These are phyloP conservation scores for Akebia trifoliata DNA, from an alignment of 164 flowering plant species.

Conservation along the genomic window DNA sequence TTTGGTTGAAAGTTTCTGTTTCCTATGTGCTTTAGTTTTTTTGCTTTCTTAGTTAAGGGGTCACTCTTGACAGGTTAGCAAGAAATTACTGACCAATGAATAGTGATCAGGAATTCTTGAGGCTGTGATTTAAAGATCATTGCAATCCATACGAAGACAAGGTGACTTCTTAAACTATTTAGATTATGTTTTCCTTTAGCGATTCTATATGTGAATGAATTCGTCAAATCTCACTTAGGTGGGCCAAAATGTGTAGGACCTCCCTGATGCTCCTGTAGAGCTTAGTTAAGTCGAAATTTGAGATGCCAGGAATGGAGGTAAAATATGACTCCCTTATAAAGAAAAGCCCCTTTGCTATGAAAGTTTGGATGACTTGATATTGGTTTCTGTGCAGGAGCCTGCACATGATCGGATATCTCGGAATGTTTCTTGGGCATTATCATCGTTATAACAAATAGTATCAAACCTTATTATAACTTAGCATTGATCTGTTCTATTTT, in stretches of 20 bases:
- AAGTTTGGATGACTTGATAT: background rate
- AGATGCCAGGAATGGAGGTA: constrained; percentile 56
- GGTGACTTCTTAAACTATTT: constrained; percentile 26
- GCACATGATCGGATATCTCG: constrained; percentile 71
- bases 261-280: constrained; percentile 85
- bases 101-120: constrained; percentile 71
- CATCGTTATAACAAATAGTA: constrained; percentile 28
- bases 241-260: constrained; percentile 43
- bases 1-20: no score
- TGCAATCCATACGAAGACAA: constrained; percentile 92
- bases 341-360: background rate
- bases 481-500: no score
- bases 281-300: constrained; percentile 72
- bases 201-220: background rate
- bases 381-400: constrained; percentile 53
- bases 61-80: no score
- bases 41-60: background rate
- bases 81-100: background rate
- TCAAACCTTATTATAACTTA: no score
- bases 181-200: background rate
- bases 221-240: constrained; percentile 7
- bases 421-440: constrained; percentile 59
- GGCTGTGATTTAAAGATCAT: constrained; percentile 85
- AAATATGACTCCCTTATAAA: background rate
- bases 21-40: background rate